Evolutionary conservation across 192 early-diverging fungal species (phyloP).

Genomic region (Borealophlyctis nickersoniae): DNA sequence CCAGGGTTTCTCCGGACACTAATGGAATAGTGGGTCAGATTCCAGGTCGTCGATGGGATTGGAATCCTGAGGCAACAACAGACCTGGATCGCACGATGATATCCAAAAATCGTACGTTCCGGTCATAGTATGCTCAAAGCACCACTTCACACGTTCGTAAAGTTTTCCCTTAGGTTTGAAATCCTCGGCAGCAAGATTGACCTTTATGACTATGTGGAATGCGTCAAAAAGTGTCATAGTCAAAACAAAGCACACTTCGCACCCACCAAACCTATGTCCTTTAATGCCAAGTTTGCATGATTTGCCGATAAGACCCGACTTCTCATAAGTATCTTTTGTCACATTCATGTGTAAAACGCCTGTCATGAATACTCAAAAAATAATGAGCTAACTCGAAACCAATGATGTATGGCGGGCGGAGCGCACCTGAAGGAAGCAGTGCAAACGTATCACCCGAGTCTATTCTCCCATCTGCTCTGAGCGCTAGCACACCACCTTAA

Average conservation of each 20-base stretch:
- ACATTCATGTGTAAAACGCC: slow-evolving; percentile 21
- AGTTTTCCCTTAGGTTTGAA: slow-evolving; percentile 20
- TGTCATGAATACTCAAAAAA: too few relatives aligned
- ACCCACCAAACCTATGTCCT: neutral
- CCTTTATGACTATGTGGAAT: slow-evolving; percentile 3
- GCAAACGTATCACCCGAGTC: slow-evolving; percentile 32
- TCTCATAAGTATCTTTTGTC: slow-evolving; percentile 34
- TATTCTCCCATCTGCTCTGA: slow-evolving; percentile 10
- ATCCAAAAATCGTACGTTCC: slow-evolving; percentile 14
- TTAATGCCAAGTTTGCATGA: neutral
- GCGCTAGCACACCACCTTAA: slow-evolving; percentile 19
- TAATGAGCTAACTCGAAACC: too few relatives aligned
- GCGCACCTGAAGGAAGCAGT: slow-evolving; percentile 20
- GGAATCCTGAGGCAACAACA: neutral
- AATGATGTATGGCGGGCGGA: neutral
- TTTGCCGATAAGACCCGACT: slow-evolving; percentile 22
- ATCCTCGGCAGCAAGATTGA: slow-evolving; percentile 7
- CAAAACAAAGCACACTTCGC: neutral
- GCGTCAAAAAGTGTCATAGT: neutral
- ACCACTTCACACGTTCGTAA: slow-evolving; percentile 27
- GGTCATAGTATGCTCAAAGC: slow-evolving; percentile 22
- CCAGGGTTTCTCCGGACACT: neutral
- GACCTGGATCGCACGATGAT: slow-evolving; percentile 8
- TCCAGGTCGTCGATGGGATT: neutral
- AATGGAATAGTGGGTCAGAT: neutral